Conservation (phyloP, 2,329 filamentous ascomycete species). For the Pseudopithomyces chartarum region DNA sequence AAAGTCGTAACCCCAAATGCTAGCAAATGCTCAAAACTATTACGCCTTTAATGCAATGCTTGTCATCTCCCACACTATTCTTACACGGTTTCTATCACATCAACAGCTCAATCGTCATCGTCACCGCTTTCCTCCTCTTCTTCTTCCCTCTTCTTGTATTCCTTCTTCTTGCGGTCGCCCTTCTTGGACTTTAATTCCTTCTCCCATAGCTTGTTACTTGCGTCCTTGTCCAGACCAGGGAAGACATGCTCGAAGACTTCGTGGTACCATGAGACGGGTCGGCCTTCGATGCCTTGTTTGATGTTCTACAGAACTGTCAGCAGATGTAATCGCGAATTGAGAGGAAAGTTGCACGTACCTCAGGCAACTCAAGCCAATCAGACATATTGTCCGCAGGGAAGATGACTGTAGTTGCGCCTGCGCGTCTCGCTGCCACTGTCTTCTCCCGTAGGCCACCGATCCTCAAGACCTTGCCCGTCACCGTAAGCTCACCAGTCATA, state of each 20-base stretch:
- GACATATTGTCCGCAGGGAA: conserved; percentile 96
- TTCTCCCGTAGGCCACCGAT: conserved; percentile 96
- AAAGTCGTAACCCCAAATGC: conserved; percentile 5
- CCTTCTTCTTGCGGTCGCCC: conserved; percentile 41
- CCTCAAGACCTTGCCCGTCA: conserved; percentile 93
- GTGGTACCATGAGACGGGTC: conserved; percentile 88
- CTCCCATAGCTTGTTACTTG: conserved; percentile 76
- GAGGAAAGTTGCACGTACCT: conserved; percentile 64
- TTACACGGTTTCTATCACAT: conserved; percentile 7
- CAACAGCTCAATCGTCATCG: conserved; percentile 33
- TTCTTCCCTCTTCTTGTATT: conserved; percentile 47
- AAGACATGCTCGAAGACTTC: conserved; percentile 95
- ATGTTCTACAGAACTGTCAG: conserved; percentile 73
- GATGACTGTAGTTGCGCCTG: conserved; percentile 89
- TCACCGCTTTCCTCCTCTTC: conserved; percentile 50
- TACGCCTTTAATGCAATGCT: conserved; percentile 21
- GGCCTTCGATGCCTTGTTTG: conserved; percentile 92
- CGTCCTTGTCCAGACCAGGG: conserved; percentile 73
- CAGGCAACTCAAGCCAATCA: conserved; percentile 95
- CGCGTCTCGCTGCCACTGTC: conserved; percentile 91
- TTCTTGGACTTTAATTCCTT: conserved; percentile 56
- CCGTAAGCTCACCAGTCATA: conserved; percentile 96
- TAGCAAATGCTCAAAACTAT: conserved; percentile 5
- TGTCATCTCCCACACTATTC: conserved; percentile 13
- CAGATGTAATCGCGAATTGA: not conserved